Conservation (phyloP, 306 rosid genomes). For the Malus fusca region DNA sequence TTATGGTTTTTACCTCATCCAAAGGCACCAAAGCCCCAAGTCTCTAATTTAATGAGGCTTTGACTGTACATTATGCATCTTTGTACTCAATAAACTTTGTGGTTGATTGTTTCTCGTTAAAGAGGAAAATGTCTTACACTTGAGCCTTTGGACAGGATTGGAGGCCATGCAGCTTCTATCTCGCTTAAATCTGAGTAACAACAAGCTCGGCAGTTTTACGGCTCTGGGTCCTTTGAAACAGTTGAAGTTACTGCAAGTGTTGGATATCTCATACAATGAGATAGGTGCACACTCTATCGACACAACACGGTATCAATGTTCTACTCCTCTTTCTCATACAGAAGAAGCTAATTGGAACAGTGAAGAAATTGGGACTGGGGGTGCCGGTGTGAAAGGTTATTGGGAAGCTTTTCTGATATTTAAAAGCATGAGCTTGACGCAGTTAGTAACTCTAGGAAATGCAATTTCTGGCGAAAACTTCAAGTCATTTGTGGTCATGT, state of each 20-base stretch:
- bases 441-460: slow-evolving; percentile 56
- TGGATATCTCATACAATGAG: slow-evolving; percentile 67
- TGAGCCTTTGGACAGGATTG: slow-evolving; percentile 55
- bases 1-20: not conserved
- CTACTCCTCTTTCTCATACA: slow-evolving; percentile 66
- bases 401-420: slow-evolving; percentile 75
- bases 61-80: not conserved
- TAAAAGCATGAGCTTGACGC: slow-evolving; percentile 50
- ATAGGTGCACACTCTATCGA: slow-evolving; percentile 62
- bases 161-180: slow-evolving; percentile 86
- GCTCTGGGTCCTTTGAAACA: slow-evolving; percentile 62
- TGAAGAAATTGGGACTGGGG: slow-evolving; percentile 24
- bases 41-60: not conserved
- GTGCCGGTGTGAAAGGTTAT: slow-evolving; percentile 20
- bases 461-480: slow-evolving; percentile 48
- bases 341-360: slow-evolving; percentile 52
- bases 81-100: not conserved
- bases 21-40: not conserved
- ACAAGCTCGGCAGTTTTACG: slow-evolving; percentile 60
- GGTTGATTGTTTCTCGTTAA: not conserved
- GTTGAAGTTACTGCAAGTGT: slow-evolving; percentile 51
- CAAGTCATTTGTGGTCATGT: slow-evolving; percentile 45
- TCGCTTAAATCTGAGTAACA: slow-evolving; percentile 68
- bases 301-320: slow-evolving; percentile 58
- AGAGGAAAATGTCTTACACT: slow-evolving; percentile 11